Base-by-base conservation (phyloP, 768 basidiomycete genomes). In the Tephrocybe sp. region DNA sequence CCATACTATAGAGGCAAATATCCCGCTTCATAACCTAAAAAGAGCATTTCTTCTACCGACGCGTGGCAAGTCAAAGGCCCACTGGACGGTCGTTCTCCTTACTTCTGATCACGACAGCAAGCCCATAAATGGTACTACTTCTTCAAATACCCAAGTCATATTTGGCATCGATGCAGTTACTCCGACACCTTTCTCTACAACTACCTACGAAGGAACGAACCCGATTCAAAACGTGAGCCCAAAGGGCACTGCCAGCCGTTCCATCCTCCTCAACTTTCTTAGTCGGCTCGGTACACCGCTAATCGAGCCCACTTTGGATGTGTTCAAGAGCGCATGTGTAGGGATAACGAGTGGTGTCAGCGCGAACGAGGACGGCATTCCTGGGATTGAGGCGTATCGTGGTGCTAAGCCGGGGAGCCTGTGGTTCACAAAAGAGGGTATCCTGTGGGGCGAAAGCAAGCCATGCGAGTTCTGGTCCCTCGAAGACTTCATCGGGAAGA, bases 391-490 rank as follows among this genome's bases (percentile, higher is more conserved):
- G 47, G 86, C 85, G 4, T 83, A 86, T 63, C 77, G 83, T 24
- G 77, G 77, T n/a, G 86, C 87, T 1, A 89, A 88, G 61, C 63
- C 73, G 1, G 86, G 86, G 1, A 83, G 74, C 39, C 67, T 91
- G 33, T 87, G 87, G 83, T 91, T 90, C 71, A 70, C 84, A 39
- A 66, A 73, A 33, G 69, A 71, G 19, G 88, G 87, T 5, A 73
- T 91, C 13, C 73, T 91, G 7, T 86, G 84, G 79, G 86, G 84
- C 19, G 83, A 88, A 61, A 79, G 77, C 59, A 86, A 85, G 54
- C 86, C 86, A 2, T 88, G 84, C 59, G 84, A 88, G 56, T 90
- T 87, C 58, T 90, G 88, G 82, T 67, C 82, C 3, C 65, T 85
- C 19, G 70, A 74, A 38, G 79, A 84, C 54, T 64, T 91, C n/a